These are phyloP conservation scores for Nidularia pulvinata DNA, from an alignment of 768 basidiomycete species.

Conservation along the genomic window DNA sequence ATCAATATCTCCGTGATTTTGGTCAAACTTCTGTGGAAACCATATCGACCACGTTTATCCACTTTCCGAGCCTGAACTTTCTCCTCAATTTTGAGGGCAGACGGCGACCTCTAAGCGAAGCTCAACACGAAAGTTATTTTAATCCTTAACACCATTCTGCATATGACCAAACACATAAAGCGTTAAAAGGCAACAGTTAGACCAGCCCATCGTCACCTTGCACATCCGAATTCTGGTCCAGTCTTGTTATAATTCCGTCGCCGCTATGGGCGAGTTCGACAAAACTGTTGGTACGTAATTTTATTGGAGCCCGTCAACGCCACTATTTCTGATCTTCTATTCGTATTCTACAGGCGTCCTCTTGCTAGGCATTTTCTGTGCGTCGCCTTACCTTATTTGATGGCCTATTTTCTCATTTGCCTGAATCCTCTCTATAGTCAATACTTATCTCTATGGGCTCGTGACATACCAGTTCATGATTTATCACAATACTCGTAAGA, in stretches of 20 bases:
- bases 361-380: constrained; percentile 25
- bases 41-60: not conserved
- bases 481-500: constrained; percentile 24
- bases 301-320: not conserved
- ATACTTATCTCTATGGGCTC: constrained; percentile 27
- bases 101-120: too few relatives aligned
- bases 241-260: not conserved
- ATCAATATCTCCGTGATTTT: not conserved
- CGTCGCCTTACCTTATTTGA: not conserved
- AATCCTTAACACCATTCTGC: too few relatives aligned
- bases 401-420: not conserved
- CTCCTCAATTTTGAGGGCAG: too few relatives aligned
- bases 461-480: constrained; percentile 27
- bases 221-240: not conserved
- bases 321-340: not conserved
- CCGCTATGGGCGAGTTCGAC: constrained; percentile 18
- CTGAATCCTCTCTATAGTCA: constrained; percentile 10
- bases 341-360: constrained; percentile 19
- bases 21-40: not conserved
- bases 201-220: not conserved
- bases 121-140: too few relatives aligned
- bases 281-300: constrained; percentile 1
- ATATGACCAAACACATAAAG: too few relatives aligned
- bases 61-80: too few relatives aligned
- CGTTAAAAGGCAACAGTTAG: too few relatives aligned